These are phyloP conservation scores for Cystoderma amianthinum DNA, from an alignment of 768 basidiomycete genomes.

Conservation along the genomic window DNA sequence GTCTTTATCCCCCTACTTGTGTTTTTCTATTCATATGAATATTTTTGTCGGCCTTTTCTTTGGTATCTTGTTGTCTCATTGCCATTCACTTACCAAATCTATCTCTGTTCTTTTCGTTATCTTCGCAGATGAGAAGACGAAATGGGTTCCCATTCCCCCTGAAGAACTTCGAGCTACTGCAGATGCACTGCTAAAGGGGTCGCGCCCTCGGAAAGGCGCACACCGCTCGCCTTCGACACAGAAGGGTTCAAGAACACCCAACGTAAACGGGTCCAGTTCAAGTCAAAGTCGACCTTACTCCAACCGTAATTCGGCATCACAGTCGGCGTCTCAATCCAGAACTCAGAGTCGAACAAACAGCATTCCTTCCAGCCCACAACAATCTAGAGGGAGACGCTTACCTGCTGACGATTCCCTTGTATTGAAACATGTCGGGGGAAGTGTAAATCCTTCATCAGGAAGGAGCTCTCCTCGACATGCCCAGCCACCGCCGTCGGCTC, in stretches of 20 bases:
- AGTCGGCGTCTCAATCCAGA: conserved; percentile 31
- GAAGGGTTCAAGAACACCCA: not conserved
- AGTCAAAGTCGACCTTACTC: conserved; percentile 7
- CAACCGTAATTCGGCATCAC: conserved; percentile 7
- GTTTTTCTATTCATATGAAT: too few relatives aligned
- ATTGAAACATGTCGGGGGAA: too few relatives aligned
- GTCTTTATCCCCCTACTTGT: conserved; percentile 3
- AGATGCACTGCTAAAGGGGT: conserved; percentile 23
- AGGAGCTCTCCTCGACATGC: not conserved
- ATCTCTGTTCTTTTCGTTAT: not conserved
- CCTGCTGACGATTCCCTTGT: conserved; percentile 25
- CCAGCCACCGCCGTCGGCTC: too few relatives aligned
- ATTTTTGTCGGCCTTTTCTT: conserved; percentile 1
- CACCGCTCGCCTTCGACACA: not conserved
- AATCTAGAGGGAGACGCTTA: conserved; percentile 27
- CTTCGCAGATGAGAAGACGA: conserved; percentile 42
- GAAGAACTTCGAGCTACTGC: conserved; percentile 48
- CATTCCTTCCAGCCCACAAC: conserved; percentile 40
- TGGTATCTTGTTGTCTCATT: not conserved
- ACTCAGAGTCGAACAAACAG: conserved; percentile 38
- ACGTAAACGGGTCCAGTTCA: not conserved
- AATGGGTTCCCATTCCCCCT: conserved; percentile 56
- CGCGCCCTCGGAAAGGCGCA: conserved; percentile 16
- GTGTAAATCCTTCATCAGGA: too few relatives aligned
- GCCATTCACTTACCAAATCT: not conserved